phyloP scores from a whole-genome alignment of 176 grass and related monocot genomes.

The Raddia distichophylla region DNA sequence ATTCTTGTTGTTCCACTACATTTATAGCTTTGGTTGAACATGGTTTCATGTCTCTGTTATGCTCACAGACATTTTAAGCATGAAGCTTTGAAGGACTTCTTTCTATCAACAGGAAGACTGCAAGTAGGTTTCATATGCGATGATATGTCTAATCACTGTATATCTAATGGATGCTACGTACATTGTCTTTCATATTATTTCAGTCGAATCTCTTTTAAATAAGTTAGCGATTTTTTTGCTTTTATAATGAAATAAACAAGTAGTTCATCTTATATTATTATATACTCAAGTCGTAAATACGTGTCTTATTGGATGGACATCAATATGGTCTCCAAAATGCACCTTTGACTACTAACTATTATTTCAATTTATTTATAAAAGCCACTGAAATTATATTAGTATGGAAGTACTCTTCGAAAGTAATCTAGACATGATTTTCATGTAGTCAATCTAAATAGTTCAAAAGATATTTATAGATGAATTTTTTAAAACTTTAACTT shows the following conservation, averaged over 20 bases:
- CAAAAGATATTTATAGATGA: too few species aligned
- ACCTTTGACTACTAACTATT: too few species aligned
- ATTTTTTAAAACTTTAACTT: too few species aligned
- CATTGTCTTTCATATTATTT: constrained; percentile 28
- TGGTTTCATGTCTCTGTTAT: constrained; percentile 46
- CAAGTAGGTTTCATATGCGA: constrained; percentile 68
- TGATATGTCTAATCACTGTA: constrained; percentile 27
- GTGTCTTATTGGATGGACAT: too few species aligned
- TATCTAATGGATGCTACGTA: constrained; percentile 30
- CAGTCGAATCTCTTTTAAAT: constrained; percentile 15
- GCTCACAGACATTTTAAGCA: constrained; percentile 78
- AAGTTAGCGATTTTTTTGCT: constrained; percentile 28
- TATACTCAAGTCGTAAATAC: too few species aligned
- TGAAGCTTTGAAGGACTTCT: constrained; percentile 98
- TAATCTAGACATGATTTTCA: too few species aligned
- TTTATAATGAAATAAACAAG: constrained; percentile 26
- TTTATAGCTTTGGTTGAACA: constrained; percentile 26
- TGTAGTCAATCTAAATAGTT: too few species aligned
- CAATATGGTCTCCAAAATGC: too few species aligned
- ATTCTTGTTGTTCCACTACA: constrained; percentile 5
- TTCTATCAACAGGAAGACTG: constrained; percentile 83
- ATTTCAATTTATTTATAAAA: too few species aligned
- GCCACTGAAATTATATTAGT: too few species aligned
- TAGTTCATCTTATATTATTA: constrained; percentile 10
- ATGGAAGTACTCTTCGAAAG: too few species aligned